phyloP scores from a whole-genome alignment of 805 yeast genomes.

The Ogataea nitratoaversa region DNA sequence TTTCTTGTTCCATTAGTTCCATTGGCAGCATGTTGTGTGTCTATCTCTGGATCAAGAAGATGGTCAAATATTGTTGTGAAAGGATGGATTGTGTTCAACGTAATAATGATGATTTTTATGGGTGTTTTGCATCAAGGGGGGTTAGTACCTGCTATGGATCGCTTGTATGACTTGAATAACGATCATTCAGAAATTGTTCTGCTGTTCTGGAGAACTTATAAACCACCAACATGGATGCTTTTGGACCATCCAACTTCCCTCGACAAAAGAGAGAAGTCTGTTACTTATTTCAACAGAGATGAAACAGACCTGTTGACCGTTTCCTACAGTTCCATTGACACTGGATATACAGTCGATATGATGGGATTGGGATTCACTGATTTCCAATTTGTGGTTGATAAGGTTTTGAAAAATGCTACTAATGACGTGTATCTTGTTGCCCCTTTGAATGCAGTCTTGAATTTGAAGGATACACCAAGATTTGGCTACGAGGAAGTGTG shows the following conservation, averaged over 20 bases:
- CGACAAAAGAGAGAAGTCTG: background rate
- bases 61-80: conserved; percentile 26
- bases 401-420: conserved; percentile 1
- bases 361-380: conserved; percentile 39
- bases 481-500: conserved; percentile 24
- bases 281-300: conserved; percentile 16
- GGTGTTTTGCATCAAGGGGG: conserved; percentile 92
- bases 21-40: conserved; percentile 51
- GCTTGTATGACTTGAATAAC: conserved; percentile 26
- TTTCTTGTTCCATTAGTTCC: conserved; percentile 81
- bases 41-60: conserved; percentile 12
- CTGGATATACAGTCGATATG: conserved; percentile 34
- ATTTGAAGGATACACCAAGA: conserved; percentile 6
- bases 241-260: conserved; percentile 2
- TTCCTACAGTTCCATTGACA: conserved; percentile 7
- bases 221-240: conserved; percentile 85
- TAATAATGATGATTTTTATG: conserved; percentile 55
- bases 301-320: conserved; percentile 20
- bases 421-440: conserved; percentile 20
- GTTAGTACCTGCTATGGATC: conserved; percentile 59
- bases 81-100: conserved; percentile 64
- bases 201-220: conserved; percentile 92
- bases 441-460: conserved; percentile 26
- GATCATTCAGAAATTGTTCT: conserved; percentile 34
- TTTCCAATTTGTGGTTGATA: conserved; percentile 13